Conservation (phyloP, 352 stramenopile species). For the Salisapilia sapeloensis region DNA sequence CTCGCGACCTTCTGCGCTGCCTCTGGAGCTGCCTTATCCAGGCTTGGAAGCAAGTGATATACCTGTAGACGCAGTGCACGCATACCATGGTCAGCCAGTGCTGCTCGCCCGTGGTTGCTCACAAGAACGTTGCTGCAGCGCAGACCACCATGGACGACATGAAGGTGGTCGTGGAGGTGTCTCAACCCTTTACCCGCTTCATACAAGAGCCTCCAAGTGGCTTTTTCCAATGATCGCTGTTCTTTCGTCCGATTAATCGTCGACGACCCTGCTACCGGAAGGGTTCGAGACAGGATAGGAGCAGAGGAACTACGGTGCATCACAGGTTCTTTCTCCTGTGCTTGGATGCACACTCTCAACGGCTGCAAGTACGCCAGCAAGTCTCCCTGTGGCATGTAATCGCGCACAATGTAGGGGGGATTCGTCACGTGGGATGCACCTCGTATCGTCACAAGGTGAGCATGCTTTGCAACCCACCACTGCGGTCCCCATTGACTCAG, state of each 20-base stretch:
- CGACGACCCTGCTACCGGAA: too few relatives aligned
- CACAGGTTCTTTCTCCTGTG: constrained; percentile 8
- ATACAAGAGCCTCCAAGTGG: constrained; percentile 39
- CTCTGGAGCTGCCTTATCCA: constrained; percentile 13
- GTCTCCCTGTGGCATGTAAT: constrained; percentile 40
- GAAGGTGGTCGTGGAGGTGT: constrained; percentile 39
- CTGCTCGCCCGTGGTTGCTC: constrained; percentile 40
- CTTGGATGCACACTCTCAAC: constrained; percentile 17
- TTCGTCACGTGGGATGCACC: constrained; percentile 29
- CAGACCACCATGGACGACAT: constrained; percentile 33
- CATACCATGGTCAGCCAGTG: constrained; percentile 33
- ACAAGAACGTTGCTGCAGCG: constrained; percentile 55
- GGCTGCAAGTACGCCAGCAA: constrained; percentile 28
- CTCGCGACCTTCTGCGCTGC: constrained; percentile 14
- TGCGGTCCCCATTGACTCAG: constrained; percentile 21
- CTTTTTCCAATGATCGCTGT: constrained; percentile 13
- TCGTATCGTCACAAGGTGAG: constrained; percentile 38
- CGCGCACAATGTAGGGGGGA: constrained; percentile 31
- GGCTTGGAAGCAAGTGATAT: constrained; percentile 16
- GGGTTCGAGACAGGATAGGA: too few relatives aligned
- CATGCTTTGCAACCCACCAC: constrained; percentile 32
- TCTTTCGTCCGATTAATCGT: too few relatives aligned
- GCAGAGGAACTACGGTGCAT: too few relatives aligned
- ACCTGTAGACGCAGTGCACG: constrained; percentile 7
- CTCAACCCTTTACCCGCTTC: constrained; percentile 34